phyloP scores from a whole-genome alignment of 257 asterid species.

The Ocimum tenuiflorum region DNA sequence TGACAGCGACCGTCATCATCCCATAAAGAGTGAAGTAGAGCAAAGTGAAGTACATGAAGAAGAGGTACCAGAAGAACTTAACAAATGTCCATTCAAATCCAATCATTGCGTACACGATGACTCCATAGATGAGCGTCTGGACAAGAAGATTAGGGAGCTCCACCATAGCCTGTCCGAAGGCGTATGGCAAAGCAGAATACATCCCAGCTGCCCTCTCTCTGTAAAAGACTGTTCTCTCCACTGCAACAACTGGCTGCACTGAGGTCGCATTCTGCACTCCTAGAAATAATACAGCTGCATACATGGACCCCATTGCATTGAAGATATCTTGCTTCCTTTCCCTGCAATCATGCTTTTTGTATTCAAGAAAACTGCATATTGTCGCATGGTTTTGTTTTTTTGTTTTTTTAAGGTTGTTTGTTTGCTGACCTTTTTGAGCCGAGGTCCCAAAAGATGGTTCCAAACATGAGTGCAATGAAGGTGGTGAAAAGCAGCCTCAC shows the following conservation, averaged over 20 bases:
- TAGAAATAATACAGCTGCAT: constrained; percentile 55
- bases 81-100: constrained; percentile 64
- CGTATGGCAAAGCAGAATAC: constrained; percentile 82
- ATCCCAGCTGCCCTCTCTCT: constrained; percentile 92
- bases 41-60: constrained; percentile 72
- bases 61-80: constrained; percentile 69
- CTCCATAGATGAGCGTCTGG: constrained; percentile 51
- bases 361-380: no score
- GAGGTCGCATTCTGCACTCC: constrained; percentile 65
- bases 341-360: constrained; percentile 27
- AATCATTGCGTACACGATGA: constrained; percentile 67
- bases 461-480: constrained; percentile 58
- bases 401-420: neutral
- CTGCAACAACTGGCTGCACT: constrained; percentile 71
- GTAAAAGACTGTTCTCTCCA: constrained; percentile 76
- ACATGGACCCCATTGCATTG: constrained; percentile 91
- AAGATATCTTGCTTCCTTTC: constrained; percentile 47
- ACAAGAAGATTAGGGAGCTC: constrained; percentile 62
- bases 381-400: no score
- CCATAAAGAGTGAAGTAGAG: constrained; percentile 76
- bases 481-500: constrained; percentile 65
- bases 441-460: constrained; percentile 71
- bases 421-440: constrained; percentile 51
- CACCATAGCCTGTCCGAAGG: constrained; percentile 67
- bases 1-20: constrained; percentile 75